phyloP scores from a whole-genome alignment of 768 basidiomycete genomes.

The Hygrophorus pudorinus region DNA sequence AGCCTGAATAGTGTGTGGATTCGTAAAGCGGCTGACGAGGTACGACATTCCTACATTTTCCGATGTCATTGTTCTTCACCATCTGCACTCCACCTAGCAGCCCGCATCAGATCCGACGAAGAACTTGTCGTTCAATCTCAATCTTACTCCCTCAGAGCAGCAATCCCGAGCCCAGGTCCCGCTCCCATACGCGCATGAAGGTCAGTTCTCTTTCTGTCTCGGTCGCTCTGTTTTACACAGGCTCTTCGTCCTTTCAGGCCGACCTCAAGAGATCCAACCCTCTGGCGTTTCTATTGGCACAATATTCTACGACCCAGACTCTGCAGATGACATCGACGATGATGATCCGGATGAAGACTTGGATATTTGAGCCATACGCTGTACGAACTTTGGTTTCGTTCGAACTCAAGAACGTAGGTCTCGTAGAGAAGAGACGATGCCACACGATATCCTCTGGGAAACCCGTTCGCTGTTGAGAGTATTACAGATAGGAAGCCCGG shows the following conservation, averaged over 20 bases:
- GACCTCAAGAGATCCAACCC: conserved; percentile 16
- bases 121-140: conserved; percentile 80
- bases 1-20: conserved; percentile 39
- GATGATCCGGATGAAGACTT: conserved; percentile 95
- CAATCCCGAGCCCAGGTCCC: conserved; percentile 73
- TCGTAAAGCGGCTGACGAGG: conserved; percentile 26
- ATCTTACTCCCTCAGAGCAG: conserved; percentile 73
- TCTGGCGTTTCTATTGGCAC: conserved; percentile 23
- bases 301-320: conserved; percentile 88
- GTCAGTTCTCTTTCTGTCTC: conserved; percentile 23
- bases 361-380: conserved; percentile 45
- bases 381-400: too few relatives aligned
- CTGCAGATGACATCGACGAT: conserved; percentile 89
- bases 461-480: too few relatives aligned
- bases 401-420: too few relatives aligned
- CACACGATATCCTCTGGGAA: too few relatives aligned
- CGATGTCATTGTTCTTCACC: conserved; percentile 1
- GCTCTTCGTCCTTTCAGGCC: conserved; percentile 19
- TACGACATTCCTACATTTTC: conserved; percentile 10
- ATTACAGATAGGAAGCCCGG: too few relatives aligned
- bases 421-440: too few relatives aligned
- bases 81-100: conserved; percentile 12
- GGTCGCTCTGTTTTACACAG: background rate
- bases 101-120: conserved; percentile 49
- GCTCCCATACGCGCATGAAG: conserved; percentile 85